Conservation (phyloP, 179 eudicot species). For the Silene noctiflora region DNA sequence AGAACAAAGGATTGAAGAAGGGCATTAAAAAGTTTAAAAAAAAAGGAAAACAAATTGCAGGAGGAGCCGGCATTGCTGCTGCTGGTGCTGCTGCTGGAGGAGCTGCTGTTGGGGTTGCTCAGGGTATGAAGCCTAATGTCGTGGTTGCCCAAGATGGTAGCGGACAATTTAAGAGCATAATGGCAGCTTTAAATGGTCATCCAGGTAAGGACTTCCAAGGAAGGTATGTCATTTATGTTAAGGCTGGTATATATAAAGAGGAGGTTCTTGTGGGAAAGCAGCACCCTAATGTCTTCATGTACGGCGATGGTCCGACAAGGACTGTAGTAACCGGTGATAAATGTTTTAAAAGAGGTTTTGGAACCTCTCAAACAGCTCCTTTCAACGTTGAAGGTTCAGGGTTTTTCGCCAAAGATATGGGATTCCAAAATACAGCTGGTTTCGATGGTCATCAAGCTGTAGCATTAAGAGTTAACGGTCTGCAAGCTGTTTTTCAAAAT, state of each 20-base stretch:
- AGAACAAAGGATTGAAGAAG: constrained; percentile 1
- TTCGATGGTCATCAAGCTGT: constrained; percentile 41
- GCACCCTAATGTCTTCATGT: constrained; percentile 50
- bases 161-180: constrained; percentile 52
- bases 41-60: neutral
- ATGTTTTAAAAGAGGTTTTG: constrained; percentile 23
- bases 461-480: constrained; percentile 33
- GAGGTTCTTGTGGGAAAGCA: constrained; percentile 36
- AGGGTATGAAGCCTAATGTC: constrained; percentile 38
- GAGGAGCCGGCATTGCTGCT: constrained; percentile 4
- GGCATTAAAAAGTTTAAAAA: neutral
- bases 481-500: constrained; percentile 34
- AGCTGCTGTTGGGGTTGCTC: neutral
- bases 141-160: constrained; percentile 73
- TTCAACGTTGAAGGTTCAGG: constrained; percentile 36
- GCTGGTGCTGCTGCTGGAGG: neutral
- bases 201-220: constrained; percentile 42
- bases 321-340: constrained; percentile 56
- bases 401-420: constrained; percentile 38
- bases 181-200: constrained; percentile 45
- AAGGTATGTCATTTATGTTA: constrained; percentile 51
- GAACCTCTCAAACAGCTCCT: constrained; percentile 54
- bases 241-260: constrained; percentile 56
- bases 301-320: constrained; percentile 65
- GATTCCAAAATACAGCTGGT: constrained; percentile 44